phyloP scores from a whole-genome alignment of 495 filamentous ascomycete genomes.

The Apiosordaria backusii region DNA sequence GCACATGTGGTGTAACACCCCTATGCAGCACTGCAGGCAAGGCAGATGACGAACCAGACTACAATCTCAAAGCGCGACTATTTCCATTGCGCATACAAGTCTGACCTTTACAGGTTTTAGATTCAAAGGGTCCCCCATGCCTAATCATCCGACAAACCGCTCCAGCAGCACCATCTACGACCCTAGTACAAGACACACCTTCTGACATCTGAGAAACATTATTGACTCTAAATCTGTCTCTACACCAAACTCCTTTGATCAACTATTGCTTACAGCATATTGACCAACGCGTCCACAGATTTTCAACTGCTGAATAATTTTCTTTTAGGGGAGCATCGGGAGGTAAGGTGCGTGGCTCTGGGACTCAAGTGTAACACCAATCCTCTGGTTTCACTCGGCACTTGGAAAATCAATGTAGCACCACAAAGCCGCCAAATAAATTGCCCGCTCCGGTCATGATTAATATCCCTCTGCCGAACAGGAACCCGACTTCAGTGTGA shows the following conservation, averaged over 20 bases:
- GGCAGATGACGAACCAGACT: neutral
- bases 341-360: neutral
- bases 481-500: neutral
- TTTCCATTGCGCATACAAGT: too few species aligned
- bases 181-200: too few species aligned
- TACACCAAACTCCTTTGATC: neutral
- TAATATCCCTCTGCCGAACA: too few species aligned
- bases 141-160: too few species aligned
- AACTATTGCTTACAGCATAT: neutral
- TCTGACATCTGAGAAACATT: too few species aligned
- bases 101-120: too few species aligned
- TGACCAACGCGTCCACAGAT: neutral
- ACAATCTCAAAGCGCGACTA: too few species aligned
- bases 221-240: neutral
- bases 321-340: neutral
- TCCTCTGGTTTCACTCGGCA: neutral
- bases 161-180: too few species aligned
- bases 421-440: neutral
- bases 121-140: too few species aligned
- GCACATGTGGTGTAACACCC: neutral
- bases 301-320: neutral
- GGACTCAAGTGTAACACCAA: neutral
- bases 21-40: neutral
- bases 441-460: too few species aligned
- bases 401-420: neutral